These are phyloP conservation scores for Phytophthora syringae DNA, from an alignment of 352 stramenopile species.

Conservation along the genomic window DNA sequence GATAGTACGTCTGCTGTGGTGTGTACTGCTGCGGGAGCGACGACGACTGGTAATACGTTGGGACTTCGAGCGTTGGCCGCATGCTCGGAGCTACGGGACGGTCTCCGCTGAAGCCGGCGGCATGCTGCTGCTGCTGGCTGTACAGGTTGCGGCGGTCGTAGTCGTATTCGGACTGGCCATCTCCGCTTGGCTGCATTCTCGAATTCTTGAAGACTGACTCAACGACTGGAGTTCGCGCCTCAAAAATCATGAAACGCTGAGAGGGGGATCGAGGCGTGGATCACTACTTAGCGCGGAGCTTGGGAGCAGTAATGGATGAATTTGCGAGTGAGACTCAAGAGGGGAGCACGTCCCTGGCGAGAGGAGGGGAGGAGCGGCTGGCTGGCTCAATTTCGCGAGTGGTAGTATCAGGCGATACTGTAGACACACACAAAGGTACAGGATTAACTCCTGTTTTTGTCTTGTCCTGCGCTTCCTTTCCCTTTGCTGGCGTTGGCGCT, in stretches of 20 bases:
- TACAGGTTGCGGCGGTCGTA: slow-evolving; percentile 37
- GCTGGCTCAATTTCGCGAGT: slow-evolving; percentile 34
- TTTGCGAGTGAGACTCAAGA: slow-evolving; percentile 46
- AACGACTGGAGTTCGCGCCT: slow-evolving; percentile 36
- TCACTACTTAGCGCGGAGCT: slow-evolving; percentile 4
- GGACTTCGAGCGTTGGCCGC: slow-evolving; percentile 32
- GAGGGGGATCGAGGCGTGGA: not conserved
- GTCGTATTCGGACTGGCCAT: slow-evolving; percentile 31
- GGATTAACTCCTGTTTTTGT: slow-evolving; percentile 43
- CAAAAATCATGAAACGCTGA: slow-evolving; percentile 41
- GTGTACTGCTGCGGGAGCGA: slow-evolving; percentile 29
- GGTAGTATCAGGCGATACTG: slow-evolving; percentile 39
- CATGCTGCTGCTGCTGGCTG: slow-evolving; percentile 18
- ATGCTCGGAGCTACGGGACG: slow-evolving; percentile 25
- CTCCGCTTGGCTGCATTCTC: slow-evolving; percentile 42
- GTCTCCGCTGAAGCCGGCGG: slow-evolving; percentile 8
- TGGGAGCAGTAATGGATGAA: slow-evolving; percentile 43
- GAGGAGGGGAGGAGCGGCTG: slow-evolving; percentile 21
- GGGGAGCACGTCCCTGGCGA: slow-evolving; percentile 1
- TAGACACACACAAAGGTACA: slow-evolving; percentile 28
- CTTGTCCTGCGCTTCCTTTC: slow-evolving; percentile 39
- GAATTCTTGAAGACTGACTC: slow-evolving; percentile 45
- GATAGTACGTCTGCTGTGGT: slow-evolving; percentile 37
- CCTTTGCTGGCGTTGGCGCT: slow-evolving; percentile 43
- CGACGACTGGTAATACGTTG: slow-evolving; percentile 34